Percentiles rank a stretch among this genome's conserved stretches.
Conservation (phyloP, 2,329 filamentous ascomycete species). For the Fusarium fujikuroi region DNA sequence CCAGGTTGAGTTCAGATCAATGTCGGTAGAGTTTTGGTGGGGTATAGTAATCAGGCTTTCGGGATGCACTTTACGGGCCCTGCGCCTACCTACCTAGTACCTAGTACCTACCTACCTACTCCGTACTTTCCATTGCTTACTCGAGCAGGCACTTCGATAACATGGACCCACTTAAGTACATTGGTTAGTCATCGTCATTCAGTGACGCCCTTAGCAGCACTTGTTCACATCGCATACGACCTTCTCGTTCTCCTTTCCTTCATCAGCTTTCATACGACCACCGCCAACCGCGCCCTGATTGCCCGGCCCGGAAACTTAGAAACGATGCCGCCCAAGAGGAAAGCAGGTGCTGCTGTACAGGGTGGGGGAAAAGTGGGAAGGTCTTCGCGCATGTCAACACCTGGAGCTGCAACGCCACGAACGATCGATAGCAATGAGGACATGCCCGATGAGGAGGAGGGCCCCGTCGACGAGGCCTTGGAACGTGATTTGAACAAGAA, state of each 20-base stretch:
- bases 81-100: background rate
- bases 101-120: background rate
- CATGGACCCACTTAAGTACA: background rate
- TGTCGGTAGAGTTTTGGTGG: constrained; percentile 30
- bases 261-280: constrained; percentile 6
- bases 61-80: constrained; percentile 13
- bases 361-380: constrained; percentile 65
- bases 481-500: constrained; percentile 67
- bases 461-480: constrained; percentile 61
- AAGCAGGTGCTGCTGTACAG: constrained; percentile 64
- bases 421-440: constrained; percentile 67
- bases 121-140: background rate
- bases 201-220: constrained; percentile 19
- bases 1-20: constrained; percentile 10
- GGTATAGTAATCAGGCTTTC: constrained; percentile 34
- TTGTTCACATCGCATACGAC: background rate
- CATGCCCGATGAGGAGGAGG: constrained; percentile 57
- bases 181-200: constrained; percentile 30
- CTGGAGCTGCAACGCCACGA: constrained; percentile 68
- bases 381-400: constrained; percentile 68
- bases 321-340: constrained; percentile 79
- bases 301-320: constrained; percentile 29
- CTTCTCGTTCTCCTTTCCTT: background rate
- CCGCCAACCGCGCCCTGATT: constrained; percentile 8
- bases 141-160: background rate